Conservation (phyloP, 2,329 filamentous ascomycete species). For the Hypoxylon sp. region DNA sequence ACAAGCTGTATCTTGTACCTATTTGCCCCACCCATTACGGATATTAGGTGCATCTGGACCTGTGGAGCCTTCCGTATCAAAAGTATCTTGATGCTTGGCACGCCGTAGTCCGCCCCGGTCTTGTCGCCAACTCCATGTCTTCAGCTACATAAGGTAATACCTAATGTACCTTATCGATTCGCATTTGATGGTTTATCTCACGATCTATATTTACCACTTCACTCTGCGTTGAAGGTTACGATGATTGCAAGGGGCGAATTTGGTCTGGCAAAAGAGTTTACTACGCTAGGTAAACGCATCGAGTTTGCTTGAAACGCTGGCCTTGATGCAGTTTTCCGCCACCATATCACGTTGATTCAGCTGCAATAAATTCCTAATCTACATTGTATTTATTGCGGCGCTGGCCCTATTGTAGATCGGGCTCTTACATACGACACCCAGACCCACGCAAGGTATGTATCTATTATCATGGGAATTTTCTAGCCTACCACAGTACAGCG, state of each 20-base stretch:
- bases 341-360: slow-evolving; percentile 22
- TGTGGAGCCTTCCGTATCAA: slow-evolving; percentile 30
- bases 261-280: slow-evolving; percentile 6
- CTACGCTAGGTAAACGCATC: slow-evolving; percentile 20
- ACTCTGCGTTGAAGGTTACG: not conserved
- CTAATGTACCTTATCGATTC: slow-evolving; percentile 13
- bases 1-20: slow-evolving; percentile 12
- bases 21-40: slow-evolving; percentile 27
- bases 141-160: not conserved
- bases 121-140: slow-evolving; percentile 6
- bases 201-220: not conserved
- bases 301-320: slow-evolving; percentile 39
- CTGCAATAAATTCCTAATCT: slow-evolving; percentile 7
- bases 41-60: slow-evolving; percentile 37
- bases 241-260: not conserved
- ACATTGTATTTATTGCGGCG: slow-evolving; percentile 1
- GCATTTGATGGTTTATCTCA: slow-evolving; percentile 6
- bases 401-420: slow-evolving; percentile 7
- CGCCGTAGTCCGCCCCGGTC: slow-evolving; percentile 25
- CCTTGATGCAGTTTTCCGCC: slow-evolving; percentile 36
- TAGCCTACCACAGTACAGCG: slow-evolving; percentile 12
- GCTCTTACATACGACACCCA: not conserved
- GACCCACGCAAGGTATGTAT: not conserved
- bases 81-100: slow-evolving; percentile 27
- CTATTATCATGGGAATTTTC: slow-evolving; percentile 4